Base-by-base conservation (phyloP, 768 basidiomycete genomes). In the Rhodosporidiobolus odoratus region DNA sequence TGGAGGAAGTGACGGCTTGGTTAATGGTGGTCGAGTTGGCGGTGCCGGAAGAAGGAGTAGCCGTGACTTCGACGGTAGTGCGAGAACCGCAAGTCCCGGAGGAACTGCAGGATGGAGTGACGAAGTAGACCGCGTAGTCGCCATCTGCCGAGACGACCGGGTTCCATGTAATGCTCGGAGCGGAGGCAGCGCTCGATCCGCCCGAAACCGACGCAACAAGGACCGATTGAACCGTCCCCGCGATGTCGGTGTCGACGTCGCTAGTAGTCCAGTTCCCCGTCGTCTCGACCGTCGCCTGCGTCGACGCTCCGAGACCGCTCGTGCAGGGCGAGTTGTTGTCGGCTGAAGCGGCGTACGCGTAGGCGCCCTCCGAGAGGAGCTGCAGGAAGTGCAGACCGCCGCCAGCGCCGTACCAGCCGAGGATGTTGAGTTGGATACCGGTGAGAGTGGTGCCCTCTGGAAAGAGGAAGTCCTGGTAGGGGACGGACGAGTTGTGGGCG, bases 381-480 rank as follows among this genome's bases (percentile, higher is more conserved):
- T 98, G 92, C n/a, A 98, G 78, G 60, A 96, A 83, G 78, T 95
- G 92, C 41, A 99, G 81, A 52, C 94, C 96, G 6, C 91, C 85
- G 13, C 86, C 85, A 15, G 82, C 80, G 45, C 93, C 95, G 54
- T 82, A 84, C 84, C 89, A 95, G 57, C 83, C 81, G 13, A 88
- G 86, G 27, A 98, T 82, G 64, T 86, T 88, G 76, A 99, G 83
- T 79, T 94, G 88, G 71, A 96, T 86, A 59, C 96, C 96, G 10
- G 93, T 96, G 75, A 97, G 85, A n/a, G 83, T 81, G 41, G 85
- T 78, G 9, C 76, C 76, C 10, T 84, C 79, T 13, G 79, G 78
- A 79, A 98, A 97, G 50, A 96, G 81, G 81, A 96, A 99, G 79
- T 99, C 96, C 79, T 98, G 93, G 78, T 92, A 98, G 2, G 86